These are phyloP conservation scores for Pharus latifolius DNA, from an alignment of 176 grass and related monocot genomes.

Conservation along the genomic window DNA sequence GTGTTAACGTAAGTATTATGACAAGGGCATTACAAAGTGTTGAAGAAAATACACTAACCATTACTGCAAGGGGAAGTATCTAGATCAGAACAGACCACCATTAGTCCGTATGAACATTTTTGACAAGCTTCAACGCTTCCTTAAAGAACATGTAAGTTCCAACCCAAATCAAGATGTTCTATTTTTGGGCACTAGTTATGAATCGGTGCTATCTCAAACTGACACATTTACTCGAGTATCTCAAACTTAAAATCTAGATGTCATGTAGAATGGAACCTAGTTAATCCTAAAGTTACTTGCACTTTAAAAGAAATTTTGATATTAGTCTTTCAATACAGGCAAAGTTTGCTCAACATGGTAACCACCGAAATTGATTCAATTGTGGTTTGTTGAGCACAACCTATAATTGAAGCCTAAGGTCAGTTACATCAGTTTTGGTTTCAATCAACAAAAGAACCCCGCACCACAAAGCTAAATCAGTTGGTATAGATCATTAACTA, in stretches of 20 bases:
- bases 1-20: neutral
- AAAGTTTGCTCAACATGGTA: neutral
- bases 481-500: neutral
- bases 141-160: neutral
- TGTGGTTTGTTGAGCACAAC: neutral
- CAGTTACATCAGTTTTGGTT: neutral
- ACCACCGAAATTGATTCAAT: neutral
- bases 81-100: neutral
- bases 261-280: constrained; percentile 5
- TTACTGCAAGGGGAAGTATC: neutral
- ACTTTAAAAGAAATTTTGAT: too few species aligned
- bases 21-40: neutral
- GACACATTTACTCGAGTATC: neutral
- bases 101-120: neutral
- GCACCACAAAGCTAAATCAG: neutral
- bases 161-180: neutral
- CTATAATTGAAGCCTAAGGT: neutral
- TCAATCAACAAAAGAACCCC: neutral
- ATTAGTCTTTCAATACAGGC: neutral
- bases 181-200: neutral
- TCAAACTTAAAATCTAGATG: neutral
- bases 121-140: neutral
- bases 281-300: too few species aligned
- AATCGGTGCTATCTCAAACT: neutral
- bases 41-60: neutral